phyloP scores from a whole-genome alignment of 2,329 filamentous ascomycete genomes.

The Daldinia sp. region DNA sequence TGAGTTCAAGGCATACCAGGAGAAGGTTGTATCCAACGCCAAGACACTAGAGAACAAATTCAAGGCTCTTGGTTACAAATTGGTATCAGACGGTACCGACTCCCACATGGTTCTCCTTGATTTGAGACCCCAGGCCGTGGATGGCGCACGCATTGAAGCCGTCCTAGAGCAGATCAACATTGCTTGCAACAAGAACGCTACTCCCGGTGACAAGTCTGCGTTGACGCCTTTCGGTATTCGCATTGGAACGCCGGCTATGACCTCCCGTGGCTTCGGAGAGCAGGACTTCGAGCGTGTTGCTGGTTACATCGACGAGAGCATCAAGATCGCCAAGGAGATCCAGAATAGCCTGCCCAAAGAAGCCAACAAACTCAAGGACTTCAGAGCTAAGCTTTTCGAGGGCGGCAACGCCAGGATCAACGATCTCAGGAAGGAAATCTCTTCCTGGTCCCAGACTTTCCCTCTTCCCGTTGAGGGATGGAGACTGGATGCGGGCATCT shows the following conservation, averaged over 20 bases:
- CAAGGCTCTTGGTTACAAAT: slow-evolving; percentile 89
- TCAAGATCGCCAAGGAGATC: slow-evolving; percentile 90
- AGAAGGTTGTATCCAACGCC: slow-evolving; percentile 91
- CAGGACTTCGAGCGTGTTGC: slow-evolving; percentile 92
- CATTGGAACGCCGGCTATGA: slow-evolving; percentile 98
- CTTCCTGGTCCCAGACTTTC: slow-evolving; percentile 86
- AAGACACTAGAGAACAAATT: slow-evolving; percentile 87
- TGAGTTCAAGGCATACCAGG: slow-evolving; percentile 94
- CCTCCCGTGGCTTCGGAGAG: slow-evolving; percentile 89
- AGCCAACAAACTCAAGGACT: slow-evolving; percentile 99
- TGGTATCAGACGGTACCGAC: slow-evolving; percentile 95
- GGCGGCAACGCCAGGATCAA: slow-evolving; percentile 85
- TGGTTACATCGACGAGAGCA: slow-evolving; percentile 84
- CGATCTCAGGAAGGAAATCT: slow-evolving; percentile 87
- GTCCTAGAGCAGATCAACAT: slow-evolving; percentile 98
- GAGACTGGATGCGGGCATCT: slow-evolving; percentile 68
- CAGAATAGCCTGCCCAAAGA: slow-evolving; percentile 89
- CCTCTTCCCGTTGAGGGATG: slow-evolving; percentile 86
- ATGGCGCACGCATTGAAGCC: slow-evolving; percentile 94
- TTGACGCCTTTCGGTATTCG: slow-evolving; percentile 94
- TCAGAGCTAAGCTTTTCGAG: slow-evolving; percentile 88
- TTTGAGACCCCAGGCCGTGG: slow-evolving; percentile 84
- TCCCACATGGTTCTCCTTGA: slow-evolving; percentile 97
- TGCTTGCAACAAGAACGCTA: slow-evolving; percentile 99
- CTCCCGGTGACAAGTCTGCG: slow-evolving; percentile 96